These are phyloP conservation scores for Pyrenochaeta sp. DNA, from an alignment of 2,329 filamentous ascomycete genomes.

Conservation along the genomic window DNA sequence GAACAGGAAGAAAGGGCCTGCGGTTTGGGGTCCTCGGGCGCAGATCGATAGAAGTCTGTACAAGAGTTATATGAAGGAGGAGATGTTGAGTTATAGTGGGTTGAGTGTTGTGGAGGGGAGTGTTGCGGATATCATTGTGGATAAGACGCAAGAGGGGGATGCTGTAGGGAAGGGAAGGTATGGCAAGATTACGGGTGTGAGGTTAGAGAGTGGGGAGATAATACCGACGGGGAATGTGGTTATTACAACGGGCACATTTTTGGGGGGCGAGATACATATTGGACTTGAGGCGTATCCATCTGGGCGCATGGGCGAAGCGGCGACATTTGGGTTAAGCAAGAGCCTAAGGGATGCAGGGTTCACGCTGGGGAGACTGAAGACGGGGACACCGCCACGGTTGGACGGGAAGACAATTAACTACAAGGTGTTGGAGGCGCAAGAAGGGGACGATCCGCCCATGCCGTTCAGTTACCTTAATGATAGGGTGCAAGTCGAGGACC, in stretches of 20 bases:
- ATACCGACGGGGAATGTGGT: constrained; percentile 83
- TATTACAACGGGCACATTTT: constrained; percentile 95
- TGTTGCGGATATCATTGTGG: constrained; percentile 88
- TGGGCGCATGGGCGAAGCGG: constrained; percentile 91
- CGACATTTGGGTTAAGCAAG: constrained; percentile 90
- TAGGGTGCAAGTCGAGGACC: constrained; percentile 77
- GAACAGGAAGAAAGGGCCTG: constrained; percentile 89
- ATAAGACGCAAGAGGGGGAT: constrained; percentile 61
- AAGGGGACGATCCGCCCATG: constrained; percentile 82
- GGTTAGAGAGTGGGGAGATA: constrained; percentile 85
- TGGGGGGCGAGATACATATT: constrained; percentile 96
- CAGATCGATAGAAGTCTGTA: constrained; percentile 95
- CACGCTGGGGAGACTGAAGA: constrained; percentile 88
- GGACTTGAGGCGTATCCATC: constrained; percentile 85
- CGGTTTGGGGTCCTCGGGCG: constrained; percentile 95
- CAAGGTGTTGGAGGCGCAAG: constrained; percentile 72
- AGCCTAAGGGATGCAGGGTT: constrained; percentile 90
- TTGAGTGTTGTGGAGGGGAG: constrained; percentile 84
- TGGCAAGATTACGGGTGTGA: constrained; percentile 82
- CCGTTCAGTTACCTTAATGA: constrained; percentile 94
- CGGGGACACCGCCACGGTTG: constrained; percentile 89
- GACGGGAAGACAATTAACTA: constrained; percentile 86
- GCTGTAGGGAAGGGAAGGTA: constrained; percentile 60
- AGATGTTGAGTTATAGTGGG: constrained; percentile 80
- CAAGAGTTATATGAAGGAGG: constrained; percentile 87